phyloP scores from a whole-genome alignment of 192 early-diverging fungal genomes.

The Ramicandelaber brevisporus region DNA sequence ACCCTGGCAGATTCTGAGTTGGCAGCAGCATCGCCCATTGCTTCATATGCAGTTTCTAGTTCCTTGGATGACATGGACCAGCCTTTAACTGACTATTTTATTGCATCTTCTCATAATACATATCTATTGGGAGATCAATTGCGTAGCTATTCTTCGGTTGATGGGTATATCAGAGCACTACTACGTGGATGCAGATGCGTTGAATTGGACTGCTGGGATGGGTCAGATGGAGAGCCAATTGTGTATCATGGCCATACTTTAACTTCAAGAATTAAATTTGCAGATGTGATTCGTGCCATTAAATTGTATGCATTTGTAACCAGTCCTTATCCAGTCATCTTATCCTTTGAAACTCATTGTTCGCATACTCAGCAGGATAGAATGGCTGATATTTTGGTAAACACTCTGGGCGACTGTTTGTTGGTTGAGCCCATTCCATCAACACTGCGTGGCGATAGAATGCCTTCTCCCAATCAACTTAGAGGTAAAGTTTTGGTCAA shows the following conservation, averaged over 20 bases:
- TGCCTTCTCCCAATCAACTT: slow-evolving; percentile 49
- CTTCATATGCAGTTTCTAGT: too few relatives aligned
- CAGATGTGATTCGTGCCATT: slow-evolving; percentile 62
- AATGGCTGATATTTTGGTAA: slow-evolving; percentile 42
- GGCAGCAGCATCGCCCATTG: too few relatives aligned
- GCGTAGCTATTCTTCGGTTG: slow-evolving; percentile 46
- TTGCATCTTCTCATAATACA: slow-evolving; percentile 78
- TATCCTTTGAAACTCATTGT: slow-evolving; percentile 71
- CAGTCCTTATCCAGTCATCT: slow-evolving; percentile 55
- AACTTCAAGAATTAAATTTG: slow-evolving; percentile 58
- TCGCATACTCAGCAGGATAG: slow-evolving; percentile 36
- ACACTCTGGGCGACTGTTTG: slow-evolving; percentile 41
- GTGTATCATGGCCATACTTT: slow-evolving; percentile 67
- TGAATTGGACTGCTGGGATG: slow-evolving; percentile 90
- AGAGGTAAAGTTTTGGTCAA: slow-evolving; percentile 52
- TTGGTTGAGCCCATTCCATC: slow-evolving; percentile 16
- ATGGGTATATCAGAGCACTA: slow-evolving; percentile 67
- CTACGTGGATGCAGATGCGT: slow-evolving; percentile 70
- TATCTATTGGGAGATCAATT: slow-evolving; percentile 71
- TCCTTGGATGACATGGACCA: slow-evolving; percentile 21
- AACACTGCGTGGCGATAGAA: too few relatives aligned
- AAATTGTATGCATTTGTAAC: slow-evolving; percentile 62
- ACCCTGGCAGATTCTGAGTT: too few relatives aligned
- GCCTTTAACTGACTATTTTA: slow-evolving; percentile 55
- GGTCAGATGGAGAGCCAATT: slow-evolving; percentile 41